These are phyloP conservation scores for Hyaloscypha finlandica DNA, from an alignment of 495 filamentous ascomycete genomes.

Conservation along the genomic window DNA sequence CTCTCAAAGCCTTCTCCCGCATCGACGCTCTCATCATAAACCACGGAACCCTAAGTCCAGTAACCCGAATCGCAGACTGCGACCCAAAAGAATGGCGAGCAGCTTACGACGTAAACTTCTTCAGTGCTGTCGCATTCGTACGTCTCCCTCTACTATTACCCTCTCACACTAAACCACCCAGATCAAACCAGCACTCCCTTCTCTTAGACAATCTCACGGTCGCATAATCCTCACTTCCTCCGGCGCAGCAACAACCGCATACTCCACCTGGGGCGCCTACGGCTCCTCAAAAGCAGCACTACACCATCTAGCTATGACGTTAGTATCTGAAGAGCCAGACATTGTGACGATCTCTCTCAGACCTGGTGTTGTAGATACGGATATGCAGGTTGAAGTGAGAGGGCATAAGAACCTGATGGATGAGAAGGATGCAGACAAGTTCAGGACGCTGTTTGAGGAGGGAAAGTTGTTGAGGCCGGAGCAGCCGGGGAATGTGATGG, in stretches of 20 bases:
- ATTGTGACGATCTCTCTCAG: slow-evolving; percentile 70
- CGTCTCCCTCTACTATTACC: slow-evolving; percentile 30
- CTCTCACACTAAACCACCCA: slow-evolving; percentile 34
- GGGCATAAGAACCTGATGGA: slow-evolving; percentile 70
- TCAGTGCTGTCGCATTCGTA: slow-evolving; percentile 79
- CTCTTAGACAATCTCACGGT: slow-evolving; percentile 68
- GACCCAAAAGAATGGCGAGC: slow-evolving; percentile 70
- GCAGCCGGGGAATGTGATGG: slow-evolving; percentile 84
- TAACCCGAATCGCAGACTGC: slow-evolving; percentile 67
- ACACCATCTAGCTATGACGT: slow-evolving; percentile 74
- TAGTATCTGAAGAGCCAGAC: slow-evolving; percentile 78
- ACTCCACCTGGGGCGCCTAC: slow-evolving; percentile 77
- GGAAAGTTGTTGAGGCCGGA: slow-evolving; percentile 78
- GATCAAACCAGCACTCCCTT: slow-evolving; percentile 73
- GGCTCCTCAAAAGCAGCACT: slow-evolving; percentile 86
- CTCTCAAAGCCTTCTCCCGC: slow-evolving; percentile 64
- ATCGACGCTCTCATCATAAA: slow-evolving; percentile 87
- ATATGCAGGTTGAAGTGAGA: slow-evolving; percentile 86
- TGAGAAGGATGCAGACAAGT: slow-evolving; percentile 64
- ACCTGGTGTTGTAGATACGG: slow-evolving; percentile 87
- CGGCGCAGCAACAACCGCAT: slow-evolving; percentile 68
- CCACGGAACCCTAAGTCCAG: slow-evolving; percentile 78
- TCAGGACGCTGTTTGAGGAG: slow-evolving; percentile 62
- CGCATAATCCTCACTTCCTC: slow-evolving; percentile 75
- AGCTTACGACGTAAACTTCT: slow-evolving; percentile 81